Percentiles rank a stretch among this genome's conserved stretches.
Evolutionary conservation across 768 basidiomycete genomes (phyloP).

Genomic region (Rhizopogon sp.): DNA sequence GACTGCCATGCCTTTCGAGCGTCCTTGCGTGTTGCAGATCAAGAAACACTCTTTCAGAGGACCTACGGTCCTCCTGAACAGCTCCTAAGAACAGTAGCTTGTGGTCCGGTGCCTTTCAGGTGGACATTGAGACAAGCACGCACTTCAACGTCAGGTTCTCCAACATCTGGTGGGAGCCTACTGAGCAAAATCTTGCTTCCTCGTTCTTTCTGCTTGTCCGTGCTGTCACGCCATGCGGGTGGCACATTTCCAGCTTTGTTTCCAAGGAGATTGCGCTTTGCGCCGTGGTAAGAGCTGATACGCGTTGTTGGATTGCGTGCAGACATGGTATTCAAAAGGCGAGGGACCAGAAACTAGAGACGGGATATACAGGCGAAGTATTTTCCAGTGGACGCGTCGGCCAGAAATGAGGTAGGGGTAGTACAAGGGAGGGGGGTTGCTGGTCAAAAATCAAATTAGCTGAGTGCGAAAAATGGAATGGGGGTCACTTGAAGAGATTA

Average conservation of each 20-base stretch:
- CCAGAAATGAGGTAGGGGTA: not conserved
- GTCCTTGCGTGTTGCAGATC: constrained; percentile 70
- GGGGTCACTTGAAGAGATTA: not conserved
- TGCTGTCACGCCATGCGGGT: constrained; percentile 56
- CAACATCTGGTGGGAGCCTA: constrained; percentile 62
- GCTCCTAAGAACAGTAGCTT: constrained; percentile 41
- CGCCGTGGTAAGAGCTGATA: constrained; percentile 42
- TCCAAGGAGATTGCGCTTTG: constrained; percentile 56
- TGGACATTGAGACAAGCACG: constrained; percentile 9
- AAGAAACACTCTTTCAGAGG: constrained; percentile 67
- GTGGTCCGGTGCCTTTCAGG: constrained; percentile 1
- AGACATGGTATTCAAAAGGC: not conserved
- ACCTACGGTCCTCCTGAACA: constrained; percentile 74
- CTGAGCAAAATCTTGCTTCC: constrained; percentile 70
- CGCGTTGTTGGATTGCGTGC: constrained; percentile 20
- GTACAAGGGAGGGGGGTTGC: too few relatives aligned
- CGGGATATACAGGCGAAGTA: not conserved
- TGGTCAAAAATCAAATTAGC: too few relatives aligned
- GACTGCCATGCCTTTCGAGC: constrained; percentile 78
- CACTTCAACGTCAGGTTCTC: constrained; percentile 65
- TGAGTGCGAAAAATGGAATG: not conserved
- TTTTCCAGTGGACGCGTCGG: not conserved
- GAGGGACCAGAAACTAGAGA: not conserved
- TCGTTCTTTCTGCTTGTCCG: constrained; percentile 25
- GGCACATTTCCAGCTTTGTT: constrained; percentile 48